Percentiles rank a stretch among this genome's conserved stretches.
These are phyloP conservation scores for Nicotiana sylvestris DNA, from an alignment of 257 asterid genomes.

Conservation along the genomic window DNA sequence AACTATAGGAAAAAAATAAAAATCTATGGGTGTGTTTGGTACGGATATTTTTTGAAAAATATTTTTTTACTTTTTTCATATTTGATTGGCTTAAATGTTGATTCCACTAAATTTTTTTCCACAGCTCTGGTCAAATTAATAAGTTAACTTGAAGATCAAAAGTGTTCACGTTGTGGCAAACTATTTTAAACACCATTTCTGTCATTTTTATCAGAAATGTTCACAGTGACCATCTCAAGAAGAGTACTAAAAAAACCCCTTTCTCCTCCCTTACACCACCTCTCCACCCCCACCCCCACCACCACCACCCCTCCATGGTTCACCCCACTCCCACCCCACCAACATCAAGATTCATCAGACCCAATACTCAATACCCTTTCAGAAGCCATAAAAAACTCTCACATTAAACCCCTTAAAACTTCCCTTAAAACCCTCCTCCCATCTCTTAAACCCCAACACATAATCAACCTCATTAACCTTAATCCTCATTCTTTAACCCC, in stretches of 20 bases:
- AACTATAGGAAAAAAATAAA: too few relatives aligned
- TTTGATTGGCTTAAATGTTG: too few relatives aligned
- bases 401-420: constrained; percentile 48
- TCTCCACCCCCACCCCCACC: constrained; percentile 24
- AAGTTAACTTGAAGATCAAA: too few relatives aligned
- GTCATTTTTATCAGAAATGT: too few relatives aligned
- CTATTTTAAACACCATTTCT: too few relatives aligned
- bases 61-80: too few relatives aligned
- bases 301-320: constrained; percentile 37
- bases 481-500: constrained; percentile 70
- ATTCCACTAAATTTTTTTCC: too few relatives aligned
- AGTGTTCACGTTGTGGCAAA: too few relatives aligned
- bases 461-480: constrained; percentile 55
- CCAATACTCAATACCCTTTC: constrained; percentile 55
- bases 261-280: constrained; percentile 17
- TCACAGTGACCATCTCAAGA: constrained; percentile 3
- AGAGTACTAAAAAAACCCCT: not conserved
- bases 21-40: too few relatives aligned
- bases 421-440: constrained; percentile 73
- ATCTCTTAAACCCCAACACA: constrained; percentile 55
- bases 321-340: constrained; percentile 35
- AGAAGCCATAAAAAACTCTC: constrained; percentile 58
- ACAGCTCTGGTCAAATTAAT: too few relatives aligned
- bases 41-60: too few relatives aligned
- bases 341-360: constrained; percentile 26